Evolutionary conservation across 441 rosid species (phyloP), one percentile per base, ranked within the genome.

Genomic region (Syzygium malaccense): DNA sequence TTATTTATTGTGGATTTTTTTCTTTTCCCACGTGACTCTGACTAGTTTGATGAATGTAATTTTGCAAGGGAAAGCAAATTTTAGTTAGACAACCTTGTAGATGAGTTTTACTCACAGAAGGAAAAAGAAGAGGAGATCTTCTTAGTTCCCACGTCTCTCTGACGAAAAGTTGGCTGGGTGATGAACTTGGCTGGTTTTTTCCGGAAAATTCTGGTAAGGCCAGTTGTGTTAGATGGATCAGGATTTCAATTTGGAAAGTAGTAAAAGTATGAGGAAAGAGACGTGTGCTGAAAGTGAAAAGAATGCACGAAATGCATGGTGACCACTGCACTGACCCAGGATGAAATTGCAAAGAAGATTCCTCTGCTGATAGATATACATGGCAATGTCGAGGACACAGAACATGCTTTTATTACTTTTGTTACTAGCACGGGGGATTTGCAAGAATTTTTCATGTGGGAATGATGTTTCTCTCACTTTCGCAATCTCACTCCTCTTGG

Each of bases 211-310:
- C 37, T 64, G 0, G 37, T 64, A 30, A 49, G 62, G 90, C 75
- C 91, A 89, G 75, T 58, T 66, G 68, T 71, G 57, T 55, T 48
- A 71, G 78, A 75, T 84, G 87, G 79, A 86, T 88, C 55, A 0
- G 83, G 83, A 71, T 71, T 23, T 45, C 23, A 15, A 55, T 88
- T 49, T 88, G 91, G 91, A 90, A 89, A n/a, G 56, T 19, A 58
- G 14, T 78, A 45, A 88, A 32, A 71, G 83, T 7, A 86, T n/a
- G 49, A 71, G 41, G 87, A 58, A 85, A 86, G 66, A 32, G n/a
- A 64, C 49, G 79, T 28, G 20, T 30, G 49, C 49, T 37, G 86
- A 64, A 75, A 30, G 45, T 85, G 32, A 78, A 30, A 32, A 45
- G 88, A 13, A 55, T 28, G 88, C 80, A 71, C 20, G 80, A 68